Evolutionary conservation across 345 rosid species (phyloP), one percentile per base, ranked within the genome.

Genomic region (Lepidium sativum): DNA sequence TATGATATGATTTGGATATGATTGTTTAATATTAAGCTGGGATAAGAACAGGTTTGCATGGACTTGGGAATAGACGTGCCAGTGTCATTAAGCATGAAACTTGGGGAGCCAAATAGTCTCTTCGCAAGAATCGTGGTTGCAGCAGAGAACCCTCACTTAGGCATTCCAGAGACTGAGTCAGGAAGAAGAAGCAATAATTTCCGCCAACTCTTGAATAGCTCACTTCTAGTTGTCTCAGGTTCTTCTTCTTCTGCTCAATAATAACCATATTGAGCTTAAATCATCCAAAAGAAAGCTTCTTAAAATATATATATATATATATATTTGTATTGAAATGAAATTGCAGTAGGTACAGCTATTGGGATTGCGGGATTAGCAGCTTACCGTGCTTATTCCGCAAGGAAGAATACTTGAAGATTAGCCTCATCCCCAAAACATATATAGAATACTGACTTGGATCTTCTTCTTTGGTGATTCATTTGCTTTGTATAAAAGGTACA

Each of bases 171-270:
- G 79, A 89, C 94, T 21, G 85, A 79, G 64, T 56, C 75, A 9
- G 87, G 91, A 45, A 82, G 80, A 72, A 86, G 78, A 60, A 72
- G 82, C 73, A 89, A 83, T 70, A 70, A 66, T 25, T 80, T 78
- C 55, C 81, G 78, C 48, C 82, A 75, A 57, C 59, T 86, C 21
- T 76, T 86, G 57, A 84, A 73, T 70, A 82, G 77, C 74, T 86
- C 95, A 21, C 84, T 86, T 45, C 48, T 86, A 34, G 75, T 89
- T 68, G 84, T 86, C 73, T 89, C 97, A 80, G 84, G 95, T 71
- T 39, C n/a, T 16, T 52, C 37, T 40, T 54, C 29, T 20, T 47
- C 25, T n/a, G 5, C 42, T 21, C 15, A 6, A 53, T 25, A 16
- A 31, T 15, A 25, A 25, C 3, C 2, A 4, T 2, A 37, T 16